Evolutionary conservation across 352 stramenopile species (phyloP).

Genomic region (Globisporangium megalacanthum): DNA sequence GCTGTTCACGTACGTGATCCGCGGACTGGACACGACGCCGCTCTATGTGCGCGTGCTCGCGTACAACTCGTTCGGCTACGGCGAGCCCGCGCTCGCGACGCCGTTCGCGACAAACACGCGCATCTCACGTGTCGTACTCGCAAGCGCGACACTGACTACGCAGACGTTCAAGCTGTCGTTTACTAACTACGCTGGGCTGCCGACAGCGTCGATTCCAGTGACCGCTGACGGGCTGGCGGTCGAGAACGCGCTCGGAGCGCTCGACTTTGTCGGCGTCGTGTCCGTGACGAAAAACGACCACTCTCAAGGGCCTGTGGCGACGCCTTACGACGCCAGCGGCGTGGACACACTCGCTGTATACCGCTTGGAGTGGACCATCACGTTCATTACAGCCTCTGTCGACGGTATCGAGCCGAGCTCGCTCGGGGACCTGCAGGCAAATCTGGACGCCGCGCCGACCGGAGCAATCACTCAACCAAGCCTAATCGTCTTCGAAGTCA

Average conservation of each 20-base stretch:
- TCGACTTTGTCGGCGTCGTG: conserved; percentile 47
- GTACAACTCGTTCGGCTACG: conserved; percentile 77
- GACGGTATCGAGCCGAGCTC: conserved; percentile 44
- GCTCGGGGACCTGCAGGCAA: conserved; percentile 33
- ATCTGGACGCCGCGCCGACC: conserved; percentile 17
- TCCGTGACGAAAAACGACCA: conserved; percentile 58
- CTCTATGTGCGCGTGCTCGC: conserved; percentile 84
- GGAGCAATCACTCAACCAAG: conserved; percentile 15
- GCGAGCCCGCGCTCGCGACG: conserved; percentile 33
- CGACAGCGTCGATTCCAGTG: conserved; percentile 37
- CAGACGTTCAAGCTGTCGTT: conserved; percentile 62
- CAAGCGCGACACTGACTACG: conserved; percentile 20
- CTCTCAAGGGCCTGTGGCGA: conserved; percentile 31
- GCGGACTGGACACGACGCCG: conserved; percentile 32
- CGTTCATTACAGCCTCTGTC: conserved; percentile 46
- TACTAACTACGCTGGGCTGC: conserved; percentile 31
- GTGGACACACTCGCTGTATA: conserved; percentile 37
- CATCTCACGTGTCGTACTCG: conserved; percentile 38
- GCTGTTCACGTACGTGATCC: conserved; percentile 36
- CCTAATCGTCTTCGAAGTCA: conserved; percentile 29
- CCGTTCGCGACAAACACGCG: conserved; percentile 48
- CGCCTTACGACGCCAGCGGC: conserved; percentile 40
- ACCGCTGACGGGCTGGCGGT: conserved; percentile 46
- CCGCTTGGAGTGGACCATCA: conserved; percentile 71
- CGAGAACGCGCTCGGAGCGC: conserved; percentile 40